These are phyloP conservation scores for Angomonas ambiguus DNA, from an alignment of 208 protist genomes.

Conservation along the genomic window DNA sequence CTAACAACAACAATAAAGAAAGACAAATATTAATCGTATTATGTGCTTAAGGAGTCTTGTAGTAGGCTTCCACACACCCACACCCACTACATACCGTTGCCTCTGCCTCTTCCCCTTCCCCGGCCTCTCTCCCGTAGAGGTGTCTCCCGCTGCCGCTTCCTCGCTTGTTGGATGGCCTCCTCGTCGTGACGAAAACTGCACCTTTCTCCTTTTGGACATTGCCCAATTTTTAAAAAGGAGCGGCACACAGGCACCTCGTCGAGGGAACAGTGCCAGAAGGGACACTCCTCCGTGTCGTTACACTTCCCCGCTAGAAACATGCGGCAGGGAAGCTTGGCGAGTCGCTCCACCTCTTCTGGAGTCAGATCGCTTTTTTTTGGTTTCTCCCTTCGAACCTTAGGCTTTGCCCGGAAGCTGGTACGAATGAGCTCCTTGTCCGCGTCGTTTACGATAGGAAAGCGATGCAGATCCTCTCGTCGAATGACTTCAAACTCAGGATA, in stretches of 20 bases:
- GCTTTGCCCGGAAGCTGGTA: slow-evolving; percentile 48
- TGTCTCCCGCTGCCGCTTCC: slow-evolving; percentile 27
- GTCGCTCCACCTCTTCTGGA: slow-evolving; percentile 37
- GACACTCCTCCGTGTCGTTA: slow-evolving; percentile 43
- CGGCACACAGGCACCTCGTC: slow-evolving; percentile 64
- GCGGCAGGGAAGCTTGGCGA: slow-evolving; percentile 59
- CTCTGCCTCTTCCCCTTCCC: background rate
- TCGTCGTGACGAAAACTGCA: slow-evolving; percentile 79
- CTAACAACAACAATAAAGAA: no score
- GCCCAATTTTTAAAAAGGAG: slow-evolving; percentile 38
- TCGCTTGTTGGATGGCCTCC: slow-evolving; percentile 13
- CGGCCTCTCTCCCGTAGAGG: slow-evolving; percentile 25
- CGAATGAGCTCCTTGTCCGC: slow-evolving; percentile 69
- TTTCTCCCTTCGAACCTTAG: slow-evolving; percentile 21
- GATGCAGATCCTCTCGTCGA: slow-evolving; percentile 22
- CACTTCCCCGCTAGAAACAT: slow-evolving; percentile 54
- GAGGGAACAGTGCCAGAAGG: slow-evolving; percentile 72
- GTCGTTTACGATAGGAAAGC: slow-evolving; percentile 61
- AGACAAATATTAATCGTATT: no score
- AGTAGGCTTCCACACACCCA: background rate
- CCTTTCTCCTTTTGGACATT: slow-evolving; percentile 50
- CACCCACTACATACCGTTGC: background rate
- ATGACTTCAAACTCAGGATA: slow-evolving; percentile 80
- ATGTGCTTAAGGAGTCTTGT: no score
- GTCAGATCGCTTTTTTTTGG: slow-evolving; percentile 41